Base-by-base conservation (phyloP, 805 yeast genomes). In the Sungouiozyma ichnusensis region DNA sequence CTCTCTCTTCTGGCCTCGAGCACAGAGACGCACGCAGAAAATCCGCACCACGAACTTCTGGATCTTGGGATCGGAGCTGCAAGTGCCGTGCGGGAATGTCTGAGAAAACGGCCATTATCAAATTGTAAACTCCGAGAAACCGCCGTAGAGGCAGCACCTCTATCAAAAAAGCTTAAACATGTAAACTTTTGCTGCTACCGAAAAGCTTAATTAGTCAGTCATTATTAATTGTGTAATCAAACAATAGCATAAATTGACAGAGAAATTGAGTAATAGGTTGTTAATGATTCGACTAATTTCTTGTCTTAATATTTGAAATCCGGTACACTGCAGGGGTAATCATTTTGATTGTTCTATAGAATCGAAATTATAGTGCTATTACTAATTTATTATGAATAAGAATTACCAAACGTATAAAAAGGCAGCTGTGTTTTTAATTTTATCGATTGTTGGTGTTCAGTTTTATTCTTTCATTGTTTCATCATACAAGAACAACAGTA, bases 281-380 rank as follows among this genome's bases (percentile, higher is more conserved):
- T 7, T 24, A 24, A 24, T 24, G 29, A n/a, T 24, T 24, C 29
- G 6, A 24, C 29, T 11, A 11, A 6, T 24, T 24, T 24, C 29
- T 24, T 24, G 11, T 7, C n/a, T 24, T 6, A 6, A 24, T 24
- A 11, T 24, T 7, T 24, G 9, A 24, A 24, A 24, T 6, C 11
- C 6, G 29, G 11, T 7, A 6, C 29, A 24, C 29, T 24, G 29
- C 29, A 24, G 29, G 29, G n/a, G 29, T 11, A 24, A 24, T 24
- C 29, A 24, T 24, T 11, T 24, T n/a, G 9, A 24, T 24, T 24
- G 29, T 24, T 24, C 29, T 24, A n/a, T n/a, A n/a, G n/a, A n/a
- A n/a, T n/a, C n/a, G n/a, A n/a, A n/a, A 57, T 85, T 94, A 60
- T 88, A 83, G 35, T 94, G 87, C 11, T 24, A 24, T 24, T 24